These are phyloP conservation scores for Psidium guajava DNA, from an alignment of 345 rosid species.

Conservation along the genomic window DNA sequence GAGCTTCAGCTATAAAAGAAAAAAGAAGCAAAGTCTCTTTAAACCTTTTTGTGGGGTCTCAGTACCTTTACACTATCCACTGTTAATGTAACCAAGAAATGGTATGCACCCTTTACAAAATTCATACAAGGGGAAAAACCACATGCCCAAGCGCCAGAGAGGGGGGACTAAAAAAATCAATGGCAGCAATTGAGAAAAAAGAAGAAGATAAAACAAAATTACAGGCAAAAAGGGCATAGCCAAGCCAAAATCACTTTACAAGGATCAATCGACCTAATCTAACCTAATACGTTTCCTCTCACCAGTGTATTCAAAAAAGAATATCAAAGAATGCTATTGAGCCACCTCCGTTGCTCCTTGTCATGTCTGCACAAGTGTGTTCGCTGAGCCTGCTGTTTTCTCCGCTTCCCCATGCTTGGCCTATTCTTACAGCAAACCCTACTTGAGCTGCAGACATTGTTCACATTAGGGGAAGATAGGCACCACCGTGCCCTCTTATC, in stretches of 20 bases:
- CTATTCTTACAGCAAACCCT: not conserved
- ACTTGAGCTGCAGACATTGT: not conserved
- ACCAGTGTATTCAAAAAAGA: not conserved
- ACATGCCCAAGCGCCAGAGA: not conserved
- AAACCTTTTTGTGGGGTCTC: not conserved
- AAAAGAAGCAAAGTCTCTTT: not conserved
- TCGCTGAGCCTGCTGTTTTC: not conserved
- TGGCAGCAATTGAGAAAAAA: not conserved
- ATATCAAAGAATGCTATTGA: not conserved
- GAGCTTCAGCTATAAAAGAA: not conserved
- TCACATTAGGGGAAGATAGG: constrained; percentile 91
- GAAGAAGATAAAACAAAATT: not conserved
- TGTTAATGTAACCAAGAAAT: not conserved
- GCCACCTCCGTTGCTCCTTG: not conserved
- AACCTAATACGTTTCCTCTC: not conserved
- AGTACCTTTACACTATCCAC: not conserved
- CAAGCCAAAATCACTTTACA: not conserved
- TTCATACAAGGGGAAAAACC: not conserved
- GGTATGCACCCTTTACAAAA: not conserved
- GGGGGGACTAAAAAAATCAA: not conserved
- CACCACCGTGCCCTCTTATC: constrained; percentile 91
- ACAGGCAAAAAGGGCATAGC: not conserved
- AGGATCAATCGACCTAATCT: not conserved
- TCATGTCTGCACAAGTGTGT: not conserved
- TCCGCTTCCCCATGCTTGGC: not conserved